phyloP scores from a whole-genome alignment of 2,329 filamentous ascomycete genomes.

The Ascocoryne sarcoides region DNA sequence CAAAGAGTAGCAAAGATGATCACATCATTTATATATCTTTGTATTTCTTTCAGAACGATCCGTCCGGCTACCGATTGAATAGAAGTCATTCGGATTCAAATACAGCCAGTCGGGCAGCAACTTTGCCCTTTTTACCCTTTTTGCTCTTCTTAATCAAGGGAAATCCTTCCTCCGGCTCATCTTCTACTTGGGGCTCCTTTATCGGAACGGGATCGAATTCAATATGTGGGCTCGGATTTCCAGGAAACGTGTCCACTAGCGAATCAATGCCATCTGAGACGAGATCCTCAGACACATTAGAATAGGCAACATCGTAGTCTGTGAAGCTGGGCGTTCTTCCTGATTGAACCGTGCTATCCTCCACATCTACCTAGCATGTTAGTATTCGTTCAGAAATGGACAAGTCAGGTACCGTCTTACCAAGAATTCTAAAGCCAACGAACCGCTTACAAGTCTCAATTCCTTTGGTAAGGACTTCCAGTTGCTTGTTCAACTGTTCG shows the following conservation, averaged over 20 bases:
- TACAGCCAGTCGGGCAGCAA: neutral
- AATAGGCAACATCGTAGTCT: neutral
- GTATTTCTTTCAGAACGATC: neutral
- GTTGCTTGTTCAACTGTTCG: slow-evolving; percentile 31
- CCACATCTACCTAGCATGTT: neutral
- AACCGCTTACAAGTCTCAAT: slow-evolving; percentile 22
- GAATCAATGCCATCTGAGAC: neutral
- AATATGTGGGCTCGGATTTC: neutral
- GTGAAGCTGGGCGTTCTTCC: neutral
- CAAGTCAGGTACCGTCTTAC: neutral
- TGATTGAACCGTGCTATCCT: neutral
- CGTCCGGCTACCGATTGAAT: neutral
- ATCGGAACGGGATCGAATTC: neutral
- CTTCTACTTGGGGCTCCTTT: neutral
- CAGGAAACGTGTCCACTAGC: neutral
- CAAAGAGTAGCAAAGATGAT: neutral
- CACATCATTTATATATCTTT: neutral
- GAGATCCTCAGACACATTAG: neutral
- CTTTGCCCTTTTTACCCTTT: neutral
- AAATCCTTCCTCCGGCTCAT: neutral
- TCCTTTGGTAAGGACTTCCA: slow-evolving; percentile 32
- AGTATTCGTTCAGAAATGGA: neutral
- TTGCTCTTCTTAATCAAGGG: neutral
- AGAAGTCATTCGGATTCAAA: neutral
- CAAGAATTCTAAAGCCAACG: neutral